A percentile compares a stretch with the other conserved stretches of the same genome.
Conservation (phyloP, 257 asterid genomes). For the Agastache rugosa region DNA sequence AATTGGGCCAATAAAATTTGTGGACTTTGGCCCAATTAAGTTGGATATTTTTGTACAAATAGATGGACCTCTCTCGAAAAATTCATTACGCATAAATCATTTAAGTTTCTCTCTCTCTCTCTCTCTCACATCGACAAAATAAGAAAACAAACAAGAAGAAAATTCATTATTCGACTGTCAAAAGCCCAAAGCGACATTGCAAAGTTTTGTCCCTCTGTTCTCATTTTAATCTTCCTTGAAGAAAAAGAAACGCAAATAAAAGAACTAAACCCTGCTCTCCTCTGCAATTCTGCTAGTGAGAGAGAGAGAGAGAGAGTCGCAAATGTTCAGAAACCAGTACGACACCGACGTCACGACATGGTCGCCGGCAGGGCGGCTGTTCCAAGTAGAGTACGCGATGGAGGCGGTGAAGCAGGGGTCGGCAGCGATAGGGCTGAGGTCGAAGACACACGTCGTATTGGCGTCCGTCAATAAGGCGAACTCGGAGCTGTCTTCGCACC, state of each 20-base stretch:
- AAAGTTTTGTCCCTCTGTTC: too few relatives aligned
- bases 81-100: too few relatives aligned
- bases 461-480: constrained; percentile 89
- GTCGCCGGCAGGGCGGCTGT: constrained; percentile 95
- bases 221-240: constrained; percentile 46
- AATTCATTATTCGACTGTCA: too few relatives aligned
- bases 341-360: constrained; percentile 98
- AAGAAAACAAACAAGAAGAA: too few relatives aligned
- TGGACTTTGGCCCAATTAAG: too few relatives aligned
- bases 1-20: too few relatives aligned
- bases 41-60: too few relatives aligned
- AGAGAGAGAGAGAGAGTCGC: constrained; percentile 22
- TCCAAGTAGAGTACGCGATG: constrained; percentile 98
- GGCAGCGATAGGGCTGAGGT: constrained; percentile 94
- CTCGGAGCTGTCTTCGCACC: constrained; percentile 95
- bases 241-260: constrained; percentile 44
- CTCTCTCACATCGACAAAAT: too few relatives aligned
- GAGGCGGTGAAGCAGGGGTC: constrained; percentile 99
- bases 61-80: too few relatives aligned
- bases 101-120: too few relatives aligned
- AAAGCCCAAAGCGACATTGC: too few relatives aligned
- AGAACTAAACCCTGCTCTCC: not conserved
- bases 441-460: constrained; percentile 89
- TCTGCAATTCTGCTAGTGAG: constrained; percentile 19
- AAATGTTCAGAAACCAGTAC: constrained; percentile 91